phyloP scores from a whole-genome alignment of 1,139 yeast species.

The Candida dubliniensis region DNA sequence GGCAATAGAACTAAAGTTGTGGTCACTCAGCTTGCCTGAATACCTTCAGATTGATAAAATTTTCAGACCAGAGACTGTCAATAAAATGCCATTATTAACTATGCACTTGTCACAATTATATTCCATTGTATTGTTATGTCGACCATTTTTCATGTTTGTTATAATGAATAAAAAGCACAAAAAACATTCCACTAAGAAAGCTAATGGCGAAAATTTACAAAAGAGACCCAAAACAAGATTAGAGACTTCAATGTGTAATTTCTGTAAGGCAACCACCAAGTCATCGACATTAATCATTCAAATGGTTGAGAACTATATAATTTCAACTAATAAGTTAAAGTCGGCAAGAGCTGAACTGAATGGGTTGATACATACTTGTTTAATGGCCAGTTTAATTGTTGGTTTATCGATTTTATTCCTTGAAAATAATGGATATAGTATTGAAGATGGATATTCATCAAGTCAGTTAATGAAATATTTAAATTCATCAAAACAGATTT shows the following conservation, averaged over 20 bases:
- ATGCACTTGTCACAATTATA: slow-evolving; percentile 41
- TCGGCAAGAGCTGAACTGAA: slow-evolving; percentile 16
- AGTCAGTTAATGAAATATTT: slow-evolving; percentile 13
- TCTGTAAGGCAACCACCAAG: slow-evolving; percentile 18
- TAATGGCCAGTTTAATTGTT: slow-evolving; percentile 16
- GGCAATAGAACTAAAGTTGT: slow-evolving; percentile 36
- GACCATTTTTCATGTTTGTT: slow-evolving; percentile 43
- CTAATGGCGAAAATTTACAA: not conserved
- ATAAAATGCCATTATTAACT: slow-evolving; percentile 25
- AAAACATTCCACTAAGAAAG: not conserved
- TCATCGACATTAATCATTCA: slow-evolving; percentile 18
- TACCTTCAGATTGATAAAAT: slow-evolving; percentile 24
- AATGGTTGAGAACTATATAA: slow-evolving; percentile 15
- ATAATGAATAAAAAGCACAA: slow-evolving; percentile 9
- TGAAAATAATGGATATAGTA: slow-evolving; percentile 10
- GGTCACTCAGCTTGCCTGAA: slow-evolving; percentile 33
- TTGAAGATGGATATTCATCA: slow-evolving; percentile 12
- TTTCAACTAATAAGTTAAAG: slow-evolving; percentile 9
- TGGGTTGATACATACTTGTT: slow-evolving; percentile 14
- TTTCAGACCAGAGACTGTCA: slow-evolving; percentile 11
- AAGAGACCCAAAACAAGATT: slow-evolving; percentile 12
- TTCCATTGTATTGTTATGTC: slow-evolving; percentile 38
- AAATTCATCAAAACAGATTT: slow-evolving; percentile 13
- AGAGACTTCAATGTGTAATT: slow-evolving; percentile 16
- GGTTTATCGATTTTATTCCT: slow-evolving; percentile 15